Percentiles rank a stretch among this genome's conserved stretches.
These are phyloP conservation scores for Xylariaceae sp. DNA, from an alignment of 2,329 filamentous ascomycete species.

Conservation along the genomic window DNA sequence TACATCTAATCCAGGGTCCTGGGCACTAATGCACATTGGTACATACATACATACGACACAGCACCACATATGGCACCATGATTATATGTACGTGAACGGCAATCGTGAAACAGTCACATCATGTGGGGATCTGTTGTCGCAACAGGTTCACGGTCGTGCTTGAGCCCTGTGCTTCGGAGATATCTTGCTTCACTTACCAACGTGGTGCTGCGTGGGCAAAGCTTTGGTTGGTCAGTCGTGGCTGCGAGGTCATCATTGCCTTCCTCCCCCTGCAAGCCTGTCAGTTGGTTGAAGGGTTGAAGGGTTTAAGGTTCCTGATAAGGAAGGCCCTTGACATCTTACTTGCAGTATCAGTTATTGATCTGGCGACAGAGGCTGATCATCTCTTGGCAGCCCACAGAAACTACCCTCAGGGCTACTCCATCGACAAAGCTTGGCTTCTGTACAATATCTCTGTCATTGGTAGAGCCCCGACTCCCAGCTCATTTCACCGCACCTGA, in stretches of 20 bases:
- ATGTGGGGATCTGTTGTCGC: neutral
- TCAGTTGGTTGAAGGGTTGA: constrained; percentile 2
- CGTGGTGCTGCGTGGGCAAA: too few species aligned
- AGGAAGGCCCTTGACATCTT: constrained; percentile 20
- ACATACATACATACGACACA: too few species aligned
- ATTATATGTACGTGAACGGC: too few species aligned
- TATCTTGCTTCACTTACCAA: neutral
- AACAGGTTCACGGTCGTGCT: neutral
- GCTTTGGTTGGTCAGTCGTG: neutral
- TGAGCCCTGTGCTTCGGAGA: neutral
- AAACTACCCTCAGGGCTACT: constrained; percentile 8
- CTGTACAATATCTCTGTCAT: constrained; percentile 9
- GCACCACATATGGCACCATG: neutral
- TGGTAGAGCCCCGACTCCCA: constrained; percentile 4
- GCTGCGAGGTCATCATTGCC: neutral
- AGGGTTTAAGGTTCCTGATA: constrained; percentile 8
- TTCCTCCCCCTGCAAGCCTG: neutral
- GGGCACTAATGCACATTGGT: neutral
- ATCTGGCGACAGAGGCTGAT: constrained; percentile 21
- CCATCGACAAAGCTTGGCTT: constrained; percentile 17
- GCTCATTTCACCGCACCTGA: constrained; percentile 15
- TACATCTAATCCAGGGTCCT: neutral
- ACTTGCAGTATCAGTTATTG: neutral
- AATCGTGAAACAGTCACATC: neutral
- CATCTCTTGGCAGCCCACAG: constrained; percentile 24